Conservation (phyloP, 1,139 yeast genomes). For the Yamadazyma taylorii region DNA sequence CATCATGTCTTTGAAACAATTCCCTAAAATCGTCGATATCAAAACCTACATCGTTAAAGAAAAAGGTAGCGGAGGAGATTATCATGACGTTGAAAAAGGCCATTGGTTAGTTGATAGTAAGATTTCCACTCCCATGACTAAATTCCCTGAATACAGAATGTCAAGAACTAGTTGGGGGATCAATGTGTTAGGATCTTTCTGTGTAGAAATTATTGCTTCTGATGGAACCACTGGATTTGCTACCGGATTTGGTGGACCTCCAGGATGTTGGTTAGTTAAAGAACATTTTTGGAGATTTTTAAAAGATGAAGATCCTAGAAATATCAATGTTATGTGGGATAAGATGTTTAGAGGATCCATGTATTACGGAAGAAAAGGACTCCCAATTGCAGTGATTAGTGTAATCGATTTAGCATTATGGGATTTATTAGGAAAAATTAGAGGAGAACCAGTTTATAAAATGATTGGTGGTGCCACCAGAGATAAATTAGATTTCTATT, state of each 20-base stretch:
- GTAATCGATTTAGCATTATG: slow-evolving; percentile 50
- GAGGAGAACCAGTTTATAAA: slow-evolving; percentile 50
- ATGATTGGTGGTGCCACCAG: slow-evolving; percentile 51
- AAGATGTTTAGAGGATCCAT: slow-evolving; percentile 48
- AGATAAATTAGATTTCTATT: slow-evolving; percentile 44
- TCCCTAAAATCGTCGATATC: slow-evolving; percentile 42
- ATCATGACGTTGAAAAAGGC: slow-evolving; percentile 47
- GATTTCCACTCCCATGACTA: slow-evolving; percentile 50
- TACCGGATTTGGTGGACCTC: slow-evolving; percentile 54
- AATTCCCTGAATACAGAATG: slow-evolving; percentile 41
- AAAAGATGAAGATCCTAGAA: slow-evolving; percentile 46
- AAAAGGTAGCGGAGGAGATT: slow-evolving; percentile 49
- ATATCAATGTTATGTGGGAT: slow-evolving; percentile 45
- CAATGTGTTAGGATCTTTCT: slow-evolving; percentile 51
- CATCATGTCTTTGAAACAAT: slow-evolving; percentile 20
- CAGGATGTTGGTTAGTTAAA: slow-evolving; percentile 49
- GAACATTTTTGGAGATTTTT: slow-evolving; percentile 46
- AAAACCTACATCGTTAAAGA: slow-evolving; percentile 43
- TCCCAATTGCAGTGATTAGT: slow-evolving; percentile 45
- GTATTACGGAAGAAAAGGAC: slow-evolving; percentile 52
- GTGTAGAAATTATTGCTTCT: slow-evolving; percentile 46
- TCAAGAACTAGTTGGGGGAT: slow-evolving; percentile 50
- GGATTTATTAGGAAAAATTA: slow-evolving; percentile 49
- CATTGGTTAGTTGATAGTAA: slow-evolving; percentile 49
- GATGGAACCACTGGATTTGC: slow-evolving; percentile 51